Conservation (phyloP, 345 rosid genomes). For the Combretum micranthum region DNA sequence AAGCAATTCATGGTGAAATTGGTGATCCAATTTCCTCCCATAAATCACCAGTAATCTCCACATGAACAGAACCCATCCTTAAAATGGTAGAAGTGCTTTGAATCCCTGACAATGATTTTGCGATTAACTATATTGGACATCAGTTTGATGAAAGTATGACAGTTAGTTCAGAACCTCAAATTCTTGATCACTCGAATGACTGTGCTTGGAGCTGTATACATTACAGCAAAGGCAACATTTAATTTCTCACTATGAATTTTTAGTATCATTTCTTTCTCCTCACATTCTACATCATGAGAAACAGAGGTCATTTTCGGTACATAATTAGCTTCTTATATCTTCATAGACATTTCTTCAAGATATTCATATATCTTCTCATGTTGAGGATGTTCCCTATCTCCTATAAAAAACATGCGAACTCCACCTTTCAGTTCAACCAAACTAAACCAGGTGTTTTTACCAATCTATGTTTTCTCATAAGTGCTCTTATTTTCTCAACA, state of each 20-base stretch:
- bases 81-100: too few species aligned
- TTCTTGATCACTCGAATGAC: too few species aligned
- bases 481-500: conserved; percentile 56
- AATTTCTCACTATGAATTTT: conserved; percentile 82
- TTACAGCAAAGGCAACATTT: conserved; percentile 75
- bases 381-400: conserved; percentile 76
- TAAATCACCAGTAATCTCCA: too few species aligned
- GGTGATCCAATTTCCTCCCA: too few species aligned
- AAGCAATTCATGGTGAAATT: too few species aligned
- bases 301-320: conserved; percentile 59
- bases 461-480: conserved; percentile 51
- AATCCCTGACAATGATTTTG: too few species aligned
- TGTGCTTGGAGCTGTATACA: too few species aligned
- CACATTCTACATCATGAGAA: conserved; percentile 63
- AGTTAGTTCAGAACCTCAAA: too few species aligned
- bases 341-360: conserved; percentile 41
- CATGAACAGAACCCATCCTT: too few species aligned
- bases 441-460: conserved; percentile 74
- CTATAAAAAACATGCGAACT: conserved; percentile 68
- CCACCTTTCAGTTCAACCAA: conserved; percentile 61
- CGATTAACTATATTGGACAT: too few species aligned
- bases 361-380: conserved; percentile 44
- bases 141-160: too few species aligned
- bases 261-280: conserved; percentile 70
- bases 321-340: conserved; percentile 63